phyloP scores from a whole-genome alignment of 2,329 filamentous ascomycete species.

The Alternaria novae-zelandiae region DNA sequence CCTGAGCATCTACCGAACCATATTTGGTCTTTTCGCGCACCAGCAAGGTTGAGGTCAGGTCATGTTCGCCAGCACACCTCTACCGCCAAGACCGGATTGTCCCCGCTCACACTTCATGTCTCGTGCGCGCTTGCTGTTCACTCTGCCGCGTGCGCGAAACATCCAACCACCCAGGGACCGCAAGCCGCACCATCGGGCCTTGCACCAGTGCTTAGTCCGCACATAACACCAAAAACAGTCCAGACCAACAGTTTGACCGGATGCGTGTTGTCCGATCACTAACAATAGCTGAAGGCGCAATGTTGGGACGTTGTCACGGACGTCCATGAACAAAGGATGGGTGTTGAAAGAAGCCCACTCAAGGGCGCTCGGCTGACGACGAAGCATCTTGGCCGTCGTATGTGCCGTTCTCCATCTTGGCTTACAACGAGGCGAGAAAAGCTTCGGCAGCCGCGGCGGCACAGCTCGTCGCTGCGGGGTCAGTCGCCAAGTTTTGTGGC shows the following conservation, averaged over 20 bases:
- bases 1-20: background rate
- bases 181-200: background rate
- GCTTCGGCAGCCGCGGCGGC: conserved; percentile 19
- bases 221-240: background rate
- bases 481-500: conserved; percentile 36
- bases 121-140: background rate
- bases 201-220: background rate
- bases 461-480: conserved; percentile 24
- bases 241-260: background rate
- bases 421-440: conserved; percentile 22
- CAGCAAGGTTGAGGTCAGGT: background rate
- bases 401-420: conserved; percentile 18
- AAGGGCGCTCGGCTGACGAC: conserved; percentile 41
- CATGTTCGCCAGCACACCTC: background rate
- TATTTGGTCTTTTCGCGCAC: background rate
- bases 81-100: conserved; percentile 4
- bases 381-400: conserved; percentile 11
- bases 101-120: conserved; percentile 1
- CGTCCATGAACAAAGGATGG: conserved; percentile 9
- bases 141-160: conserved; percentile 8
- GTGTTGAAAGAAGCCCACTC: conserved; percentile 43
- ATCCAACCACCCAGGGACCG: conserved; percentile 1
- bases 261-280: background rate
- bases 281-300: background rate
- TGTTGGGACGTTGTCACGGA: background rate